Percentiles rank a stretch among this genome's conserved stretches.
Conservation (phyloP, 129 eudicot genomes). For the Calendula officinalis region DNA sequence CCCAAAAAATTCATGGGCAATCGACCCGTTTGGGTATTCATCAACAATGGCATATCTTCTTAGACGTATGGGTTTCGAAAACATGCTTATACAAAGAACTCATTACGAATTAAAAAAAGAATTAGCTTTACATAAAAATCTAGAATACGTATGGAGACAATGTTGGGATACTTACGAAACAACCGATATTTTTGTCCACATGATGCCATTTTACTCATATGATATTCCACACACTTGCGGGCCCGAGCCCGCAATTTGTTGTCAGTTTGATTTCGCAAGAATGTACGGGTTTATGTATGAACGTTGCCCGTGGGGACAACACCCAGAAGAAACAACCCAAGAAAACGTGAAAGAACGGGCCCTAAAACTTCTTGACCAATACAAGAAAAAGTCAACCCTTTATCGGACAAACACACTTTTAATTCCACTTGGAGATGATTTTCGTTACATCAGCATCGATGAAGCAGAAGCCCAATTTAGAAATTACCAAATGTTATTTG, state of each 20-base stretch:
- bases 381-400: slow-evolving; percentile 85
- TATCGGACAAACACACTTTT: slow-evolving; percentile 95
- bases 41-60: slow-evolving; percentile 99
- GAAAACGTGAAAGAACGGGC: slow-evolving; percentile 90
- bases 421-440: slow-evolving; percentile 96
- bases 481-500: slow-evolving; percentile 88
- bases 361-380: slow-evolving; percentile 76
- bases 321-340: slow-evolving; percentile 86
- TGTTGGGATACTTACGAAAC: slow-evolving; percentile 93
- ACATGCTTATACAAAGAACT: slow-evolving; percentile 99
- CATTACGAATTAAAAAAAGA: slow-evolving; percentile 97
- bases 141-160: slow-evolving; percentile 95
- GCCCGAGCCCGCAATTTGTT: slow-evolving; percentile 97
- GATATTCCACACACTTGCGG: slow-evolving; percentile 98
- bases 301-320: slow-evolving; percentile 90
- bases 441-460: slow-evolving; percentile 85
- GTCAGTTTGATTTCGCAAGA: slow-evolving; percentile 97
- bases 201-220: slow-evolving; percentile 98
- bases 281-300: slow-evolving; percentile 84
- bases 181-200: slow-evolving; percentile 97
- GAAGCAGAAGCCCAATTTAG: slow-evolving; percentile 99
- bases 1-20: slow-evolving; percentile 97
- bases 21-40: slow-evolving; percentile 98
- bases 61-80: slow-evolving; percentile 99
- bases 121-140: slow-evolving; percentile 68